A percentile compares a stretch with the other conserved stretches of the same genome.
Evolutionary conservation across 1,284 basidiomycete species (phyloP).

Genomic region (Hemileia vastatrix): DNA sequence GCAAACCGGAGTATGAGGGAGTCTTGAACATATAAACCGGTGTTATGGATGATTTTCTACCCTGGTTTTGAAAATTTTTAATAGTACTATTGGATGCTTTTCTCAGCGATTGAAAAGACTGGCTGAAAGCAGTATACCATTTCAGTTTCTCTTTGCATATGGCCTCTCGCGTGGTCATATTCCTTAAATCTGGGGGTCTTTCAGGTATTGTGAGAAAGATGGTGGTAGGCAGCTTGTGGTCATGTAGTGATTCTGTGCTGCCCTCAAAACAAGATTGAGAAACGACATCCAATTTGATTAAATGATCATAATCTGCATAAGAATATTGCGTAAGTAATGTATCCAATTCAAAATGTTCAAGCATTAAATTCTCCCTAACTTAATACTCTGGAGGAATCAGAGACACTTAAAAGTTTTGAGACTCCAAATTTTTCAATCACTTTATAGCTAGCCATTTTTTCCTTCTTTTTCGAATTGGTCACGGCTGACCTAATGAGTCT

Average conservation of each 20-base stretch:
- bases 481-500: constrained; percentile 28
- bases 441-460: constrained; percentile 41
- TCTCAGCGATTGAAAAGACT: constrained; percentile 6
- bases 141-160: constrained; percentile 7
- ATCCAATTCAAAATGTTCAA: too few relatives aligned
- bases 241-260: too few relatives aligned
- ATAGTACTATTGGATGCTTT: neutral
- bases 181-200: too few relatives aligned
- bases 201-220: constrained; percentile 16
- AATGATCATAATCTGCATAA: constrained; percentile 37
- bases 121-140: constrained; percentile 11
- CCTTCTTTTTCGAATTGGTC: constrained; percentile 31
- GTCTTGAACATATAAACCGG: neutral
- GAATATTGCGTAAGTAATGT: too few relatives aligned
- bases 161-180: neutral
- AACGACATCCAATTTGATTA: constrained; percentile 52
- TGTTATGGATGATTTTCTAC: neutral
- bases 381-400: constrained; percentile 42
- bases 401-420: constrained; percentile 52
- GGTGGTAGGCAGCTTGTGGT: neutral
- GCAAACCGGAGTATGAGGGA: constrained; percentile 6
- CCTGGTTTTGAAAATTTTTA: neutral
- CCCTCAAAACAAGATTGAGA: constrained; percentile 36
- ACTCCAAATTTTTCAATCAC: constrained; percentile 53
- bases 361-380: constrained; percentile 33